phyloP scores from a whole-genome alignment of 148 eudicot species.

The Drosera capensis region DNA sequence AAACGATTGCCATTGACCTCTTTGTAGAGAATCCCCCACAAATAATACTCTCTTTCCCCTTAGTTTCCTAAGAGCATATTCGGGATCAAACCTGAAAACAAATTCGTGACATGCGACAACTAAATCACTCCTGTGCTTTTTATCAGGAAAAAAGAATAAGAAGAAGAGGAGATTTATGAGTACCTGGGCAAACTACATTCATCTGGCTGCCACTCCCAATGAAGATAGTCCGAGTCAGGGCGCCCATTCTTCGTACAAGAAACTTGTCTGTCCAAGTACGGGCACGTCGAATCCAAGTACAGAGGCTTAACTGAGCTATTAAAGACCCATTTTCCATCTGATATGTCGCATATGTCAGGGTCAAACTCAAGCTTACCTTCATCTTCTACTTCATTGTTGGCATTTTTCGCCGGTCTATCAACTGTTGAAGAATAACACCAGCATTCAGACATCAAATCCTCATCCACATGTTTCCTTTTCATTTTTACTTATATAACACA shows the following conservation, averaged over 20 bases:
- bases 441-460: not conserved
- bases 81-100: constrained; percentile 76
- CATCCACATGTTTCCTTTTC: too few relatives aligned
- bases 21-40: constrained; percentile 82
- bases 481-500: too few relatives aligned
- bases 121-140: too few relatives aligned
- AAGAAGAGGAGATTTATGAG: not conserved
- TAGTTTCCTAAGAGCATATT: constrained; percentile 42
- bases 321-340: constrained; percentile 48
- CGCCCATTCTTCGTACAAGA: constrained; percentile 70
- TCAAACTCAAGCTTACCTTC: constrained; percentile 54
- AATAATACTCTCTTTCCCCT: constrained; percentile 86
- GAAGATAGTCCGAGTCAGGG: constrained; percentile 42
- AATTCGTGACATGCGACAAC: too few relatives aligned
- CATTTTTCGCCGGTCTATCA: constrained; percentile 9
- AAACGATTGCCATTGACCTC: constrained; percentile 94
- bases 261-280: constrained; percentile 68
- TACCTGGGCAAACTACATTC: constrained; percentile 81
- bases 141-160: not conserved
- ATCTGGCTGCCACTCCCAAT: constrained; percentile 93
- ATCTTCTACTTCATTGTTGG: constrained; percentile 6
- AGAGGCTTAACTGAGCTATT: constrained; percentile 31
- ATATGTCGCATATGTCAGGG: constrained; percentile 37
- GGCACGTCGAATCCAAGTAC: constrained; percentile 56
- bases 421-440: constrained; percentile 4